These are phyloP conservation scores for Lecanicillium sp. DNA, from an alignment of 2,329 filamentous ascomycete species.

Conservation along the genomic window DNA sequence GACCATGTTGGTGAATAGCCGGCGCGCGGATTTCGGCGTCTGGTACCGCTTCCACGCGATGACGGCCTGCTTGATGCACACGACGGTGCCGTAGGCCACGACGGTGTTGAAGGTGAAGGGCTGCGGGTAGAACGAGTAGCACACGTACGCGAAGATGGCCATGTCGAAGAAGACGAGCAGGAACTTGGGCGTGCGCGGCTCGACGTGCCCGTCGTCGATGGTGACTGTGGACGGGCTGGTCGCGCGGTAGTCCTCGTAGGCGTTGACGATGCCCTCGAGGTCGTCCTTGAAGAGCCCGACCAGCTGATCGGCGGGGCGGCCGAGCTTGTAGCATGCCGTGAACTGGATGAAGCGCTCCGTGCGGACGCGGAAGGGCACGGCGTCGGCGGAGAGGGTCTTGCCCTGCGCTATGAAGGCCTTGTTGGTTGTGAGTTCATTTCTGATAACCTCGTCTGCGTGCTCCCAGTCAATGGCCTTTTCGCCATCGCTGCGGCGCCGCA, in stretches of 20 bases:
- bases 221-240: not conserved
- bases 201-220: constrained; percentile 14
- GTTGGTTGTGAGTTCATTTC: constrained; percentile 13
- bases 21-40: constrained; percentile 17
- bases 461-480: constrained; percentile 15
- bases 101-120: constrained; percentile 20
- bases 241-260: constrained; percentile 17
- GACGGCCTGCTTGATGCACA: constrained; percentile 18
- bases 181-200: constrained; percentile 18
- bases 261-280: constrained; percentile 18
- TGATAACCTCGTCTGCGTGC: constrained; percentile 13
- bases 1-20: constrained; percentile 20
- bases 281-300: constrained; percentile 18
- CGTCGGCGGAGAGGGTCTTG: constrained; percentile 2
- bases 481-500: constrained; percentile 1
- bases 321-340: constrained; percentile 15
- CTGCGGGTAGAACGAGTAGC: constrained; percentile 19
- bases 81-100: constrained; percentile 19
- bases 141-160: constrained; percentile 19
- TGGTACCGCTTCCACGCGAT: constrained; percentile 19
- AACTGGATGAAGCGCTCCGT: constrained; percentile 18
- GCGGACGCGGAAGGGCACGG: constrained; percentile 16
- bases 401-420: constrained; percentile 5
- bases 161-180: constrained; percentile 18
- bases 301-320: constrained; percentile 18